Evolutionary conservation across 164 flowering plant species (phyloP).

Genomic region (Piper longum): DNA sequence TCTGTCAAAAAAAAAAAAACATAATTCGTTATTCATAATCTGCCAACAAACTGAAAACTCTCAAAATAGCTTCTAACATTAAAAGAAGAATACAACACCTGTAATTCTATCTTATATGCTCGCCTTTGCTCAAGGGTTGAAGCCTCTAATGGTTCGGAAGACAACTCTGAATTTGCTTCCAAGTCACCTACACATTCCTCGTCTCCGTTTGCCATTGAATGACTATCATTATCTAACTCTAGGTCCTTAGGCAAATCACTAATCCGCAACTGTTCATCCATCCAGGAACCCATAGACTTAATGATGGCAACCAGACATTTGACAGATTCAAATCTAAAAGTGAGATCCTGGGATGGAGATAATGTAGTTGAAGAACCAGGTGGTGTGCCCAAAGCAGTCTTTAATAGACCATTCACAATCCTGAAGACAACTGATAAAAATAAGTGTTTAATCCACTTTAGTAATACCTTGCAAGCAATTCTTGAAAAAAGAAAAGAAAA

Average conservation of each 20-base stretch:
- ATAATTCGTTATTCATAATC: background rate
- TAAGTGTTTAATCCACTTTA: conserved; percentile 54
- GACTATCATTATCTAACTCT: conserved; percentile 48
- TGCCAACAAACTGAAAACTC: background rate
- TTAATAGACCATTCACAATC: conserved; percentile 93
- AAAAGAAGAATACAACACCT: conserved; percentile 27
- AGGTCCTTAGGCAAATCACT: conserved; percentile 36
- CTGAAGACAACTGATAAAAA: conserved; percentile 94
- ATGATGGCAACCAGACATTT: conserved; percentile 80
- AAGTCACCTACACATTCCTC: conserved; percentile 47
- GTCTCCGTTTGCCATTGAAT: conserved; percentile 35
- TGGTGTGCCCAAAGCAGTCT: conserved; percentile 97
- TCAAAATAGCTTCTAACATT: background rate
- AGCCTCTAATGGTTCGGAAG: conserved; percentile 67
- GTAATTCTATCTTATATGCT: conserved; percentile 80
- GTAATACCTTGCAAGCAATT: background rate
- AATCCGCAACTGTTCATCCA: conserved; percentile 79
- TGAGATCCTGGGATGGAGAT: conserved; percentile 76
- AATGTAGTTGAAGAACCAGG: conserved; percentile 81
- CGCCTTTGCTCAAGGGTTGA: conserved; percentile 89
- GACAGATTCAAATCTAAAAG: conserved; percentile 87
- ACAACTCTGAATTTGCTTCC: conserved; percentile 62
- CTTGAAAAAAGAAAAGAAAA: too few species aligned
- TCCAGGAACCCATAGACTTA: conserved; percentile 89
- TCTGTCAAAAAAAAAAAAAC: conserved; percentile 42